Evolutionary conservation across 2,329 filamentous ascomycete species (phyloP), one percentile per base, ranked within the genome.

Genomic region (Colletotrichum eremochloae): DNA sequence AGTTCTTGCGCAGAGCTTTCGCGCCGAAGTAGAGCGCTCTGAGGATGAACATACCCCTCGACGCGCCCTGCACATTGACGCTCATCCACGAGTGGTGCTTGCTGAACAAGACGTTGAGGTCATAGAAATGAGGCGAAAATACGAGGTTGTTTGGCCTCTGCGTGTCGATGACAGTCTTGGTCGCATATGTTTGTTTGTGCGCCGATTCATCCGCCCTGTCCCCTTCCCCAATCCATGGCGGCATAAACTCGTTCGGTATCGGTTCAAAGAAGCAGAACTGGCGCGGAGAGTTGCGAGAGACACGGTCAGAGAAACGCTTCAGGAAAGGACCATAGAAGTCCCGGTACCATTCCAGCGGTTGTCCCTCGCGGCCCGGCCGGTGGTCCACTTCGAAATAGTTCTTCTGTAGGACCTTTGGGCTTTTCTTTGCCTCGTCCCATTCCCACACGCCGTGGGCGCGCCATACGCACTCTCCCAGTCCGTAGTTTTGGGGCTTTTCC

Each of bases 51-150:
- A 81, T 81, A 58, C 82, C 81, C 29, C 82, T 75, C 0, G 82
- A 80, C 1, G 84, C 77, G 0, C 80, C 81, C 53, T 84, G 83
- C n/a, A 84, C 82, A 20, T 83, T 81, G 60, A 82, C 81, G 57
- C 80, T 81, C 80, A 82, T 81, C 73, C 78, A 79, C 0, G 76
- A 76, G 63, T 82, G 81, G 24, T 75, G 73, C 61, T 82, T 82
- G 74, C 77, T 80, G 69, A 82, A 84, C 1, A 84, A 70, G 0
- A 83, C 82, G 46, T 84, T 82, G 24, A 84, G 78, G 52, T 84
- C 82, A 69, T 84, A 84, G 70, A 84, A 84, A 70, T 84, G 82
- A 6, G 82, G 82, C 0, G 82, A 81, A 60, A 82, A 84, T 15
- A 83, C 81, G n/a, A 84, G 73, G 72, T 80, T 81, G 14, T 50